Percentiles rank a stretch among this genome's conserved stretches.
phyloP scores from a whole-genome alignment of 306 rosid genomes.

The Cicer pinnatifidum region DNA sequence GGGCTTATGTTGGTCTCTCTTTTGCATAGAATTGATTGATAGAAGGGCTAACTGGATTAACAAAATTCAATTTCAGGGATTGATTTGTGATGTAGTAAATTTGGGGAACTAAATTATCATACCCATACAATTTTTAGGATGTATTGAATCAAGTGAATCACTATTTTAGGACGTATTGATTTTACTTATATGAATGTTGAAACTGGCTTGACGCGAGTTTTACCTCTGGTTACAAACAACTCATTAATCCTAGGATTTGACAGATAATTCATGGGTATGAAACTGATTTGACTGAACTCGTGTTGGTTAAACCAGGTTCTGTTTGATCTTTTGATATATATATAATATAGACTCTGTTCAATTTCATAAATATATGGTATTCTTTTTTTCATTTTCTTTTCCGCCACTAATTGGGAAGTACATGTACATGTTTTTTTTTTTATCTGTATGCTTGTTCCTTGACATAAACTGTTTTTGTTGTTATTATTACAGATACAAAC shows the following conservation, averaged over 20 bases:
- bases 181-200: neutral
- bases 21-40: neutral
- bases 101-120: neutral
- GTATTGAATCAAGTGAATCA: too few relatives aligned
- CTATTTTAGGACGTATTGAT: too few relatives aligned
- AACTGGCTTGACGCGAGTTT: neutral
- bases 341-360: neutral
- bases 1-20: neutral
- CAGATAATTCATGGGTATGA: neutral
- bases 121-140: neutral
- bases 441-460: neutral
- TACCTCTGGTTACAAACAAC: neutral
- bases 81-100: neutral
- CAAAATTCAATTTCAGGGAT: neutral
- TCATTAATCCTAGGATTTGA: neutral
- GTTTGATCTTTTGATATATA: neutral
- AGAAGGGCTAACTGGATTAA: neutral
- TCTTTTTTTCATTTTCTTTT: neutral
- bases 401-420: neutral
- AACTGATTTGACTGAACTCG: neutral
- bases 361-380: neutral
- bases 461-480: constrained; percentile 12
- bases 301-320: neutral
- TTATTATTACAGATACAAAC: constrained; percentile 74
- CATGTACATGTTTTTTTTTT: neutral